Percentiles rank a stretch among this genome's conserved stretches.
Conservation (phyloP, 2,329 filamentous ascomycete genomes). For the Geosmithia flava region DNA sequence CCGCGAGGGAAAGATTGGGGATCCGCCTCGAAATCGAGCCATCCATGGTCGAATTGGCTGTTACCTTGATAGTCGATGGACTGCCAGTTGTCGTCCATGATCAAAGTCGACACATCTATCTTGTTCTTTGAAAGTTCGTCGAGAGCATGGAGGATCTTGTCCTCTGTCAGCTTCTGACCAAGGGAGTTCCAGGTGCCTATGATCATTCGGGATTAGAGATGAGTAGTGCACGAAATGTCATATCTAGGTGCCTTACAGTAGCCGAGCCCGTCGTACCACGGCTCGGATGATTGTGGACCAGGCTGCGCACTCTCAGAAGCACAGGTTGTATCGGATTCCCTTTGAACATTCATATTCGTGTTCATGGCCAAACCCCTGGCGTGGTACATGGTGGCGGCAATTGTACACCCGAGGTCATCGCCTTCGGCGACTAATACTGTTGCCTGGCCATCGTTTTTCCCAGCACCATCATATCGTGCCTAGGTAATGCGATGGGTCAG, state of each 20-base stretch:
- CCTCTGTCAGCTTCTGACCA: slow-evolving; percentile 69
- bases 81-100: slow-evolving; percentile 98
- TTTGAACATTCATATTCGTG: slow-evolving; percentile 16
- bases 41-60: slow-evolving; percentile 47
- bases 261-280: slow-evolving; percentile 86
- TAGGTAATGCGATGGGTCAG: slow-evolving; percentile 10
- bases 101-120: slow-evolving; percentile 72
- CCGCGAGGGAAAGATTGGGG: slow-evolving; percentile 67
- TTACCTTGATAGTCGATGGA: slow-evolving; percentile 44
- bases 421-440: slow-evolving; percentile 61
- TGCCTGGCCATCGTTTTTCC: slow-evolving; percentile 32
- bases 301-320: not conserved
- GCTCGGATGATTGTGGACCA: slow-evolving; percentile 31
- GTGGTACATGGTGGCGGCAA: slow-evolving; percentile 76
- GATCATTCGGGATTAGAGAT: slow-evolving; percentile 3
- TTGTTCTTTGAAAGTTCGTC: slow-evolving; percentile 56
- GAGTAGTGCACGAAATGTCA: not conserved
- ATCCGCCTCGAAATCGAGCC: slow-evolving; percentile 81
- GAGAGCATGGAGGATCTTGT: slow-evolving; percentile 67
- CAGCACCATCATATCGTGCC: slow-evolving; percentile 53
- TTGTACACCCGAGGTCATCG: slow-evolving; percentile 59
- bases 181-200: slow-evolving; percentile 83
- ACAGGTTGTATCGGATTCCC: not conserved
- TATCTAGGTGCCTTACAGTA: slow-evolving; percentile 52
- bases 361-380: slow-evolving; percentile 40